Percentiles rank a stretch among this genome's conserved stretches.
These are phyloP conservation scores for Cordyceps fumosorosea DNA, from an alignment of 2,329 filamentous ascomycete species.

Conservation along the genomic window DNA sequence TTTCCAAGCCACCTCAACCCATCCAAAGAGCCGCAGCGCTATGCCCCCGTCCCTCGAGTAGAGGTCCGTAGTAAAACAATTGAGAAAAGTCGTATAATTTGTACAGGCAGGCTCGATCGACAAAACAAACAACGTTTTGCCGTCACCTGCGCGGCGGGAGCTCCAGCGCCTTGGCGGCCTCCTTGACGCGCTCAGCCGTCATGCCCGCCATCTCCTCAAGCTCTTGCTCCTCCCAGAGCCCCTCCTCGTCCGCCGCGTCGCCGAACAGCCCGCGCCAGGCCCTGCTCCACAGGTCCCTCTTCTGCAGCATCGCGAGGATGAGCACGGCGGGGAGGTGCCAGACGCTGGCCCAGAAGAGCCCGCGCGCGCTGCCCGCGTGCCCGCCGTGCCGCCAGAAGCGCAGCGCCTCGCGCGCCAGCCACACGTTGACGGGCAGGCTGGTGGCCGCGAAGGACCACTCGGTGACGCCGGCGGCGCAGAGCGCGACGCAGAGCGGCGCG, in stretches of 20 bases:
- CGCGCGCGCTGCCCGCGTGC: conserved; percentile 70
- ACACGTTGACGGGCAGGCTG: conserved; percentile 75
- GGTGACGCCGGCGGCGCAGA: conserved; percentile 75
- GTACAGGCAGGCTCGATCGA: neutral
- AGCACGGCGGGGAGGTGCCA: conserved; percentile 91
- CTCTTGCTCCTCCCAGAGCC: conserved; percentile 53
- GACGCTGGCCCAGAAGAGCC: conserved; percentile 93
- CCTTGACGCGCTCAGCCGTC: conserved; percentile 23
- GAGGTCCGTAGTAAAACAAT: conserved; percentile 20
- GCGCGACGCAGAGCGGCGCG: conserved; percentile 74
- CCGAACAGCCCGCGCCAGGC: conserved; percentile 67
- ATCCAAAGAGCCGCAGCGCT: neutral
- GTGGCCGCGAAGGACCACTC: conserved; percentile 79
- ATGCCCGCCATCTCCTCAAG: conserved; percentile 34
- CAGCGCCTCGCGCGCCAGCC: conserved; percentile 75
- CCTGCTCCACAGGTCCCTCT: conserved; percentile 84
- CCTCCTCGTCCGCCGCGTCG: conserved; percentile 50
- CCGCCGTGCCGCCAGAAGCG: conserved; percentile 76
- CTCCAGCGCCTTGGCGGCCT: conserved; percentile 12
- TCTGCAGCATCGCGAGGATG: conserved; percentile 84
- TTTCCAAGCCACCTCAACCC: neutral
- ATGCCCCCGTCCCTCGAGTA: neutral
- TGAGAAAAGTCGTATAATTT: conserved; percentile 7
- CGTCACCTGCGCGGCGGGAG: conserved; percentile 1
- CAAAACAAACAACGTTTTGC: neutral